Conservation (phyloP, 108 stramenopile species). For the Nitzschia putrida region DNA sequence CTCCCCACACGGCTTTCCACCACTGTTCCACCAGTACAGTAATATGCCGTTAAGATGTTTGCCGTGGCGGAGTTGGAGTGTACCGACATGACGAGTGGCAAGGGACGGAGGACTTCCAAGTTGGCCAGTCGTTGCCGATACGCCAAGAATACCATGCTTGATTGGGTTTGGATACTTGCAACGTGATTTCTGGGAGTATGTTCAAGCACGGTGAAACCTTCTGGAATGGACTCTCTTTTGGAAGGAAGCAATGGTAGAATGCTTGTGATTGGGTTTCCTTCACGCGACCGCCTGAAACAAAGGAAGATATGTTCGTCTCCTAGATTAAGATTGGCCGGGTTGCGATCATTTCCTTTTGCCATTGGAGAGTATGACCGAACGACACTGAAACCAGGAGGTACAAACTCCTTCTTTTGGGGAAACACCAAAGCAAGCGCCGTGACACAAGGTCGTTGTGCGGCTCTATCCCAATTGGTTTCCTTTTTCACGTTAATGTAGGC, state of each 20-base stretch:
- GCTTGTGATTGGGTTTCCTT: conserved; percentile 87
- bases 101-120: conserved; percentile 77
- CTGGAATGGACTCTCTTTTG: conserved; percentile 69
- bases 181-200: conserved; percentile 73
- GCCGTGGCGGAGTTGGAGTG: conserved; percentile 14
- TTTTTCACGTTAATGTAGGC: conserved; percentile 78
- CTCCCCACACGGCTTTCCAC: conserved; percentile 71
- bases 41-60: conserved; percentile 62
- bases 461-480: conserved; percentile 86
- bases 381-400: conserved; percentile 86
- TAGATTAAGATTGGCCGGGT: conserved; percentile 46
- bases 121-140: conserved; percentile 83
- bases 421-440: conserved; percentile 78
- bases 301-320: conserved; percentile 72
- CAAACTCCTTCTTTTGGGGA: conserved; percentile 83
- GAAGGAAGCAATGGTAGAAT: conserved; percentile 66
- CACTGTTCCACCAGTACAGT: conserved; percentile 80
- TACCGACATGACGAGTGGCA: conserved; percentile 71
- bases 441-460: conserved; percentile 85
- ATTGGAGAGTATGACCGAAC: conserved; percentile 44
- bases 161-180: conserved; percentile 37
- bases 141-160: conserved; percentile 64
- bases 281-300: conserved; percentile 83
- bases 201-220: conserved; percentile 86
- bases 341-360: conserved; percentile 13